phyloP scores from a whole-genome alignment of 2,329 filamentous ascomycete species.

The Apiospora marii region DNA sequence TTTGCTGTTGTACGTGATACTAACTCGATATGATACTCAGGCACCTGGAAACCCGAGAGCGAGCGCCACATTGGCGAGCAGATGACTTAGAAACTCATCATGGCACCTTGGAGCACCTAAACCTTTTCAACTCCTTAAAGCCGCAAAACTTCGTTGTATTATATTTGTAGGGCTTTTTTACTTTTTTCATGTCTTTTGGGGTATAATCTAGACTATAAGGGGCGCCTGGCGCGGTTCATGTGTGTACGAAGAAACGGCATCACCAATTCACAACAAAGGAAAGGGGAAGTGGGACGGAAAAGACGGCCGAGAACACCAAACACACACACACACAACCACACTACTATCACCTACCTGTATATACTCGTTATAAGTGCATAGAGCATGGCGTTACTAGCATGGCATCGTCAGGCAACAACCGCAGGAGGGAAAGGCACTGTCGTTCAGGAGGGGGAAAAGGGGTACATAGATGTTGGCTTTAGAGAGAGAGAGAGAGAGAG shows the following conservation, averaged over 20 bases:
- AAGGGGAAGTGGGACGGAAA: neutral
- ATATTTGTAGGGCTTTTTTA: neutral
- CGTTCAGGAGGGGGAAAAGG: neutral
- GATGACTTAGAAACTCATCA: conserved; percentile 37
- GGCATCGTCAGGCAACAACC: neutral
- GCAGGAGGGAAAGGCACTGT: neutral
- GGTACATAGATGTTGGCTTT: neutral
- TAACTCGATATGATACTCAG: conserved; percentile 48
- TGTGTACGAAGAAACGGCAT: conserved; percentile 23
- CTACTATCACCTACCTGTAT: conserved; percentile 1
- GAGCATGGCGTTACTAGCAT: conserved; percentile 3
- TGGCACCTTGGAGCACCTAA: conserved; percentile 30
- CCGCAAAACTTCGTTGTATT: conserved; percentile 16
- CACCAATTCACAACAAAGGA: neutral
- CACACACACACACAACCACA: neutral
- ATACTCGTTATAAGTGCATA: conserved; percentile 14
- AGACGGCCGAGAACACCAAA: neutral
- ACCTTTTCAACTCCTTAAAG: conserved; percentile 17
- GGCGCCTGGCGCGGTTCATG: conserved; percentile 23
- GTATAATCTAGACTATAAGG: neutral
- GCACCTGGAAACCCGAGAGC: conserved; percentile 78
- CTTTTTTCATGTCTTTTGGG: conserved; percentile 8
- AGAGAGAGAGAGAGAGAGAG: neutral
- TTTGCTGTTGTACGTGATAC: conserved; percentile 31
- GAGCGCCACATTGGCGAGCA: conserved; percentile 72